Evolutionary conservation across 176 grass and related monocot species (phyloP).

Genomic region (Calamus simplicifolius): DNA sequence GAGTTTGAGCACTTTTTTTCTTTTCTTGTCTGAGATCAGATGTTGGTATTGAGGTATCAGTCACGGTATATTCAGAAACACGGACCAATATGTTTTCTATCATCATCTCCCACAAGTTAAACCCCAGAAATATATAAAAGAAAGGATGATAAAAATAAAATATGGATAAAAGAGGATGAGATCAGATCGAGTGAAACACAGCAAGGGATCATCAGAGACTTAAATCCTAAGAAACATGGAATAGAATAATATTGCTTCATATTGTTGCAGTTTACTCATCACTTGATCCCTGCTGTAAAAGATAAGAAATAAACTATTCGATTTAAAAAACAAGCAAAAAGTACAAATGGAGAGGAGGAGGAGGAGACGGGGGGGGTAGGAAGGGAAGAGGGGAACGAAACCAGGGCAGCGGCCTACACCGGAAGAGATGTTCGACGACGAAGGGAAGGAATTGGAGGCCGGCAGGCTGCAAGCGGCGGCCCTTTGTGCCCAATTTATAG

Average conservation of each 20-base stretch:
- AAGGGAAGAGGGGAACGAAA: too few species aligned
- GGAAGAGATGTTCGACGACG: too few species aligned
- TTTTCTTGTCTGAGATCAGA: slow-evolving; percentile 20
- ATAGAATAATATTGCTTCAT: slow-evolving; percentile 27
- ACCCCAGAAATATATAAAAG: not conserved
- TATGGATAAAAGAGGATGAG: not conserved
- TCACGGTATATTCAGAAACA: slow-evolving; percentile 61
- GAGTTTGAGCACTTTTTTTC: too few species aligned
- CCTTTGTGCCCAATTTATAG: too few species aligned
- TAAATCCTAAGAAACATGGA: slow-evolving; percentile 60
- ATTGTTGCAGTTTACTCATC: slow-evolving; percentile 74
- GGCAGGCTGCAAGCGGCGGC: too few species aligned
- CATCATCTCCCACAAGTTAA: slow-evolving; percentile 32
- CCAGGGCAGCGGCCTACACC: too few species aligned
- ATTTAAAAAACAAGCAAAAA: too few species aligned
- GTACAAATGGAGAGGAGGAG: too few species aligned
- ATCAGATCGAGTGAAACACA: not conserved
- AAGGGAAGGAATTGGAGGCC: too few species aligned
- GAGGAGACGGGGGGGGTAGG: too few species aligned
- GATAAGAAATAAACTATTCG: too few species aligned
- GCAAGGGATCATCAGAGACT: slow-evolving; percentile 43
- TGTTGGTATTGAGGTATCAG: slow-evolving; percentile 17
- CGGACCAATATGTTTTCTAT: slow-evolving; percentile 49
- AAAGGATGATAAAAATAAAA: not conserved
- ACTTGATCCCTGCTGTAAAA: not conserved